phyloP scores from a whole-genome alignment of 2,329 filamentous ascomycete genomes.

The Aspergillus proliferans region DNA sequence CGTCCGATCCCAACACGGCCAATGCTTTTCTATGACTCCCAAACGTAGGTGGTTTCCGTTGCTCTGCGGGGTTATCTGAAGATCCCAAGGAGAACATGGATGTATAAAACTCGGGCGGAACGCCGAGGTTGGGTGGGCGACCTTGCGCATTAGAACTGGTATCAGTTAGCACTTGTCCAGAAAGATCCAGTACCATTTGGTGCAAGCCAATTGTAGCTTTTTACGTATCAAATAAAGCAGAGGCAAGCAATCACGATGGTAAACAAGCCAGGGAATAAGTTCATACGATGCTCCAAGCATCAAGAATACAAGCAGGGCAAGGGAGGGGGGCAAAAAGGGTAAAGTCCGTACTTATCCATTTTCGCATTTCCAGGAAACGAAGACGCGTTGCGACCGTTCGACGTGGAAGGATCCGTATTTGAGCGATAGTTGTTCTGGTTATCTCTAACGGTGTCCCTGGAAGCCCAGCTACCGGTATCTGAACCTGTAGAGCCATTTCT shows the following conservation, averaged over 20 bases:
- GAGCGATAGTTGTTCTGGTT: constrained; percentile 13
- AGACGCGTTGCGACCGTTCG: constrained; percentile 22
- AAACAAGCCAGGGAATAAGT: no score
- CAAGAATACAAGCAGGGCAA: background rate
- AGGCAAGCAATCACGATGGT: no score
- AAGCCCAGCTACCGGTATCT: constrained; percentile 31
- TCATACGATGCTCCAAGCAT: no score
- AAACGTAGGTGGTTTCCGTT: constrained; percentile 28
- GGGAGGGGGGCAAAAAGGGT: background rate
- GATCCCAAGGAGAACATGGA: constrained; percentile 31
- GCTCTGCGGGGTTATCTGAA: constrained; percentile 33
- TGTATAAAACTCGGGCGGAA: constrained; percentile 22
- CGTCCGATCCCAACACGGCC: constrained; percentile 24
- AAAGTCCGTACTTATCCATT: constrained; percentile 28
- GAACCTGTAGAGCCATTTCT: constrained; percentile 39
- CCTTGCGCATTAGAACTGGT: constrained; percentile 17
- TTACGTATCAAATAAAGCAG: background rate
- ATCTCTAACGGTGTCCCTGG: constrained; percentile 35
- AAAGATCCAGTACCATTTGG: background rate
- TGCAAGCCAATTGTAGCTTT: background rate
- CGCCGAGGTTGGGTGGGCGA: constrained; percentile 13
- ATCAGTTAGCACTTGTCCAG: constrained; percentile 8
- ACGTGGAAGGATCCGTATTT: constrained; percentile 15
- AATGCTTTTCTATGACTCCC: constrained; percentile 30
- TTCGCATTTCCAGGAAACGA: constrained; percentile 19